These are phyloP conservation scores for Pichia heedii DNA, from an alignment of 805 yeast genomes.

Conservation along the genomic window DNA sequence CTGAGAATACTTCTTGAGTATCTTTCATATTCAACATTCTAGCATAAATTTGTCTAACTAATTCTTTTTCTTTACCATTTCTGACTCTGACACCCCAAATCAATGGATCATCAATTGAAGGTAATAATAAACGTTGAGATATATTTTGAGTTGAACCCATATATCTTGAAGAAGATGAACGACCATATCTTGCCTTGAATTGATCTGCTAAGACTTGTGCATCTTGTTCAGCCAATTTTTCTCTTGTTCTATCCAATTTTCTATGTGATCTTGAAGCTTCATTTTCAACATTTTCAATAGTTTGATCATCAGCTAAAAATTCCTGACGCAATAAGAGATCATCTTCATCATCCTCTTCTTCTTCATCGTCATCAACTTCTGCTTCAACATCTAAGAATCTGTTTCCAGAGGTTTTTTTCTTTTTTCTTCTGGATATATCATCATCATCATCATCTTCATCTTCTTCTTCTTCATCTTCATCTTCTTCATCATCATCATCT, in stretches of 20 bases:
- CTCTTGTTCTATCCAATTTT: slow-evolving; percentile 76
- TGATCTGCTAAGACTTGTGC: slow-evolving; percentile 92
- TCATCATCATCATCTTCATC: slow-evolving; percentile 52
- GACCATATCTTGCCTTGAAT: slow-evolving; percentile 85
- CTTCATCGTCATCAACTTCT: slow-evolving; percentile 97
- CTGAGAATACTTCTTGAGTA: slow-evolving; percentile 79
- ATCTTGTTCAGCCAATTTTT: slow-evolving; percentile 83
- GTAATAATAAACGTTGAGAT: slow-evolving; percentile 86
- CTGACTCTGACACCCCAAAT: slow-evolving; percentile 94
- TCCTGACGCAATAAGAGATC: slow-evolving; percentile 83
- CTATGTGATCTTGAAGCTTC: slow-evolving; percentile 65
- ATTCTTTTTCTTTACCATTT: slow-evolving; percentile 86
- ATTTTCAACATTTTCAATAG: slow-evolving; percentile 33
- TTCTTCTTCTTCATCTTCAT: slow-evolving; percentile 36
- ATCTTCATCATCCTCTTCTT: slow-evolving; percentile 86
- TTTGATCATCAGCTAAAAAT: slow-evolving; percentile 66
- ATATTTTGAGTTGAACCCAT: slow-evolving; percentile 80
- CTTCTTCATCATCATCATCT: slow-evolving; percentile 23
- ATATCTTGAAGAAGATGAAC: slow-evolving; percentile 69
- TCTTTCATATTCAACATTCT: slow-evolving; percentile 71
- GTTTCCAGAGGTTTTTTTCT: slow-evolving; percentile 51
- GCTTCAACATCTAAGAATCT: slow-evolving; percentile 98
- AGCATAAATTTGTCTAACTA: slow-evolving; percentile 75
- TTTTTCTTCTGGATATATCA: slow-evolving; percentile 39
- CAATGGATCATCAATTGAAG: slow-evolving; percentile 93